Base-by-base conservation (phyloP, 2,329 filamentous ascomycete species). In the Massarina eburnea region DNA sequence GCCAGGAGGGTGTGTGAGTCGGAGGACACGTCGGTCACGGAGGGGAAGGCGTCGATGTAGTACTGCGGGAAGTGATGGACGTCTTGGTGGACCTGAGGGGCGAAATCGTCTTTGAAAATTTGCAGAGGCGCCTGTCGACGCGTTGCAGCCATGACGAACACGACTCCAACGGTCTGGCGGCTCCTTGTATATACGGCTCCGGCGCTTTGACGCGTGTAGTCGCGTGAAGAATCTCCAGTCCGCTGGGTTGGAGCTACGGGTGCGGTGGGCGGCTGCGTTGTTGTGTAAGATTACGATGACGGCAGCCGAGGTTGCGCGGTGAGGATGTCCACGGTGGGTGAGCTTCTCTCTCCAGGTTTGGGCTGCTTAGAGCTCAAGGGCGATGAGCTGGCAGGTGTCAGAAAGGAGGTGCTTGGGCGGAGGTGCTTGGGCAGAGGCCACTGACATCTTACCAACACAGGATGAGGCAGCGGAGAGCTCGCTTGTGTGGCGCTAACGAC, bases 1-100 rank as follows among this genome's bases (percentile, higher is more conserved):
- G 86, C 83, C 58, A 92, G 78, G 45, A 85, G 73, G 58, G 85
- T 78, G 70, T 88, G 88, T 51, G 78, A 75, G 71, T 79, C 80
- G 57, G 78, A 67, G 19, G 73, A 73, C 58, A 73, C 69, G 68
- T 75, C 71, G 55, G 65, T 67, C 43, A 75, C 62, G 30, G 73
- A 71, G 18, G 65, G 59, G 43, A 73, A 67, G 39, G 73, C 61
- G 55, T 73, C 71, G 27, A 81, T 72, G 40, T 80, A 74, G 40
- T 80, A 74, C 46, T 78, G 80, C 27, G 78, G 74, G 50, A 80
- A 74, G 49, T 67, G 65, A 50, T 67, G 68, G 52, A 73, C 66
- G 50, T 76, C 68, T 54, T 70, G 66, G 55, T 72, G 71, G 57
- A 74, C 69, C 45, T 56, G 71, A 65, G 58, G 62, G 35, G 49